Conservation (phyloP, 2,329 filamentous ascomycete species). For the Aspergillus aculeatinus region DNA sequence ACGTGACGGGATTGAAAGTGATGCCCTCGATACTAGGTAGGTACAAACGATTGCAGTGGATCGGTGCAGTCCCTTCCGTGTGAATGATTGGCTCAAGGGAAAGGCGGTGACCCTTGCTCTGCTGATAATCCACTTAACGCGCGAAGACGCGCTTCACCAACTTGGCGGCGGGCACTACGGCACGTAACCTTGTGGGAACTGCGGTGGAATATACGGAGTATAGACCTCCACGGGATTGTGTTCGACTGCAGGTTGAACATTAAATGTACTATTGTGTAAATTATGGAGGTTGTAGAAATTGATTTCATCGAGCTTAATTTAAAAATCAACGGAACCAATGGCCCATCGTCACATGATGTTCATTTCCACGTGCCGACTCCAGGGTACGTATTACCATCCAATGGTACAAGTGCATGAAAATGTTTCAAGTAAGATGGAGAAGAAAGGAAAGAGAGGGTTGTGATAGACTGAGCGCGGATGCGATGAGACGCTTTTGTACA, state of each 20-base stretch:
- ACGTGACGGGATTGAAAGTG: neutral
- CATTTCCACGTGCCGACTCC: conserved; percentile 15
- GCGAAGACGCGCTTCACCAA: conserved; percentile 18
- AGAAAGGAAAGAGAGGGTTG: conserved; percentile 8
- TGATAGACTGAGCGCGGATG: conserved; percentile 12
- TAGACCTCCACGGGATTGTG: too few species aligned
- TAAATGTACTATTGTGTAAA: neutral
- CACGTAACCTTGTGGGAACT: too few species aligned
- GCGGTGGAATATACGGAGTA: too few species aligned
- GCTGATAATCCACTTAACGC: conserved; percentile 23
- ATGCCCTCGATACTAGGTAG: neutral
- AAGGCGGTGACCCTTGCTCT: conserved; percentile 23
- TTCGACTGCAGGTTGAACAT: neutral
- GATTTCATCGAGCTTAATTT: conserved; percentile 25
- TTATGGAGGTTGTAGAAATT: conserved; percentile 2
- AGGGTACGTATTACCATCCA: conserved; percentile 5
- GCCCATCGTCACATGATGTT: conserved; percentile 15
- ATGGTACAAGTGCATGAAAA: conserved; percentile 14
- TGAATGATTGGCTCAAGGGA: conserved; percentile 11
- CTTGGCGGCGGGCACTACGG: too few species aligned
- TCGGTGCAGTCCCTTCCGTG: conserved; percentile 8
- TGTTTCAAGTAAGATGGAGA: conserved; percentile 8
- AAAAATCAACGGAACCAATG: conserved; percentile 29
- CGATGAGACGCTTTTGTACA: conserved; percentile 36
- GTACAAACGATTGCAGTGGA: conserved; percentile 15